A percentile compares a stretch with the other conserved stretches of the same genome.
Evolutionary conservation across 2,329 filamentous ascomycete genomes (phyloP).

Genomic region (Diaporthe vexans): DNA sequence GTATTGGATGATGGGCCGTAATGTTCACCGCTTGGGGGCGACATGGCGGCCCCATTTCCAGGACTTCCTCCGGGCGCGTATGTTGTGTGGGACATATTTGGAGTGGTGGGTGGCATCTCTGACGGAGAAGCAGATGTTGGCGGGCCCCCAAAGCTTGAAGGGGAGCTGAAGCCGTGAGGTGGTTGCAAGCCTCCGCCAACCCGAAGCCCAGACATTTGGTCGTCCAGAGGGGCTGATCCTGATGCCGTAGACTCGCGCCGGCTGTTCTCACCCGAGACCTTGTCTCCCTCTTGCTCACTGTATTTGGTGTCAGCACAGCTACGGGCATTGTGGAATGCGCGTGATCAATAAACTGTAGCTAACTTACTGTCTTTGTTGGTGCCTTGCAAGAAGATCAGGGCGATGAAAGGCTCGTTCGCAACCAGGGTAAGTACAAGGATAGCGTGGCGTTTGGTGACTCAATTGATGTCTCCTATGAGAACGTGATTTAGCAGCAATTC

Average conservation of each 20-base stretch:
- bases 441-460: constrained; percentile 68
- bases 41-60: constrained; percentile 31
- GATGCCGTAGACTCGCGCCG: constrained; percentile 48
- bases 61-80: constrained; percentile 41
- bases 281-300: constrained; percentile 63
- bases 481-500: constrained; percentile 46
- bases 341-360: background rate
- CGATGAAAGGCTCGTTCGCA: constrained; percentile 72
- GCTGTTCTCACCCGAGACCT: constrained; percentile 49
- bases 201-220: constrained; percentile 38
- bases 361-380: constrained; percentile 66
- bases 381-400: constrained; percentile 71
- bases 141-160: constrained; percentile 37
- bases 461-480: constrained; percentile 69
- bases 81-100: constrained; percentile 44
- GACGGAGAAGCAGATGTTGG: constrained; percentile 43
- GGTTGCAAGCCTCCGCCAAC: constrained; percentile 19
- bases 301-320: constrained; percentile 36
- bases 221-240: constrained; percentile 44
- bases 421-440: constrained; percentile 64
- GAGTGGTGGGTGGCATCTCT: constrained; percentile 45
- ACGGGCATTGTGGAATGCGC: constrained; percentile 18
- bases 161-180: constrained; percentile 40
- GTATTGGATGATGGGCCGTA: constrained; percentile 27
- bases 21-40: constrained; percentile 33